These are phyloP conservation scores for Posidonia australis DNA, from an alignment of 106 monocot genomes.

Conservation along the genomic window DNA sequence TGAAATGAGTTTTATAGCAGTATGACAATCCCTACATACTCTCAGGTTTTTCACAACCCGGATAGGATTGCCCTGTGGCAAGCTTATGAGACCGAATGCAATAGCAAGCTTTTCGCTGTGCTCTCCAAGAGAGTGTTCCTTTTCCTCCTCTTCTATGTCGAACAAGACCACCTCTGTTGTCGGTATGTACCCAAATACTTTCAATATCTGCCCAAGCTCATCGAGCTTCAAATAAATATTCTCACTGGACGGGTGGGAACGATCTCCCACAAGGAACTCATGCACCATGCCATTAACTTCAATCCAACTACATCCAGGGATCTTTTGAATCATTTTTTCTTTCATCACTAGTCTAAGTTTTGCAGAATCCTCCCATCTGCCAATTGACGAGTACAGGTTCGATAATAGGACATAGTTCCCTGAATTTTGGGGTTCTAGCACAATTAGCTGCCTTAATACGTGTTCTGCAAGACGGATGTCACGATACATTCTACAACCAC, in stretches of 20 bases:
- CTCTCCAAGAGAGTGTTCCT: conserved; percentile 36
- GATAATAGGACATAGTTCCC: conserved; percentile 73
- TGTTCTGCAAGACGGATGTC: conserved; percentile 37
- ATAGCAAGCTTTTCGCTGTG: conserved; percentile 58
- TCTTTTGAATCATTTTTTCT: conserved; percentile 42
- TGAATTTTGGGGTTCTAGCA: conserved; percentile 53
- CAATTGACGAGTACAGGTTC: conserved; percentile 50
- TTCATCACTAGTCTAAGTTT: conserved; percentile 50
- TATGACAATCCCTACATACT: conserved; percentile 66
- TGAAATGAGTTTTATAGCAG: conserved; percentile 53
- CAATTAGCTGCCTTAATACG: conserved; percentile 41
- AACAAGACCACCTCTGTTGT: conserved; percentile 45
- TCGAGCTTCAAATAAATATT: conserved; percentile 38
- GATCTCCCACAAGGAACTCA: conserved; percentile 57
- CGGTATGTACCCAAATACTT: conserved; percentile 26
- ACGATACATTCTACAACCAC: conserved; percentile 44
- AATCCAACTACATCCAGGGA: conserved; percentile 62
- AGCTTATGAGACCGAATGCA: conserved; percentile 32
- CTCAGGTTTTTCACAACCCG: conserved; percentile 73
- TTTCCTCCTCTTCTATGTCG: conserved; percentile 56
- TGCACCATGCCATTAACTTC: conserved; percentile 46
- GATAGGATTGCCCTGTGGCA: conserved; percentile 12
- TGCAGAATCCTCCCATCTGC: conserved; percentile 56
- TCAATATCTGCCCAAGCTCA: conserved; percentile 26
- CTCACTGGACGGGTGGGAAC: conserved; percentile 15